Base-by-base conservation (phyloP, 306 rosid species). In the Echinosophora koreensis region DNA sequence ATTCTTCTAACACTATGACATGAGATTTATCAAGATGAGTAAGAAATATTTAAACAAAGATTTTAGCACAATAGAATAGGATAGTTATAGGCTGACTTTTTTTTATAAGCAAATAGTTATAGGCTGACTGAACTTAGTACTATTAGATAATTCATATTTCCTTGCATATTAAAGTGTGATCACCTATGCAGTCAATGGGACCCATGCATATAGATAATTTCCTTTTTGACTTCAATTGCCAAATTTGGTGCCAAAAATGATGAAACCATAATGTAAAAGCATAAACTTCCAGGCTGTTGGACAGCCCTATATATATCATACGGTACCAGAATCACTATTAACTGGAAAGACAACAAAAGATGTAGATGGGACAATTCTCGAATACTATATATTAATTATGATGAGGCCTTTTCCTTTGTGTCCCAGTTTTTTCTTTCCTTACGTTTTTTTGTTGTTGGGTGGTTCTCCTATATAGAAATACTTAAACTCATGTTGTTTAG, bases 171-270 rank as follows among this genome's bases (percentile, higher is more conserved):
- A n/a, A 8, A 16, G 27, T 8, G 38, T 50, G 16, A 28, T 37
- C 18, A 34, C 13, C 35, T 2, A 7, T 16, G 18, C 28, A 47
- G 38, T 51, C 3, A 32, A 22, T 13, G 64, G 57, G 73, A 50
- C 80, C 65, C 63, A 62, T 12, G 9, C 41, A 77, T 35, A 7
- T 55, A 50, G 27, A 35, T 1, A 47, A 4, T 4, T 47, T 1
- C 11, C 13, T 10, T 27, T 30, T 74, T 28, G 34, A 8, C 58
- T 73, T 73, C 27, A 34, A 32, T 51, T 32, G 17, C 44, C 5
- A 58, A 37, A 59, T 56, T 50, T 5, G 8, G 27, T 50, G 77
- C 64, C 22, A 38, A 50, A 75, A 62, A 47, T 11, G n/a, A 14
- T 11, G 12, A 32, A 61, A 2, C 9, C 9, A 12, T 5, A 18